A percentile compares a stretch with the other conserved stretches of the same genome.
phyloP scores from a whole-genome alignment of 1,284 basidiomycete genomes.

The Ganoderma leucocontextum region DNA sequence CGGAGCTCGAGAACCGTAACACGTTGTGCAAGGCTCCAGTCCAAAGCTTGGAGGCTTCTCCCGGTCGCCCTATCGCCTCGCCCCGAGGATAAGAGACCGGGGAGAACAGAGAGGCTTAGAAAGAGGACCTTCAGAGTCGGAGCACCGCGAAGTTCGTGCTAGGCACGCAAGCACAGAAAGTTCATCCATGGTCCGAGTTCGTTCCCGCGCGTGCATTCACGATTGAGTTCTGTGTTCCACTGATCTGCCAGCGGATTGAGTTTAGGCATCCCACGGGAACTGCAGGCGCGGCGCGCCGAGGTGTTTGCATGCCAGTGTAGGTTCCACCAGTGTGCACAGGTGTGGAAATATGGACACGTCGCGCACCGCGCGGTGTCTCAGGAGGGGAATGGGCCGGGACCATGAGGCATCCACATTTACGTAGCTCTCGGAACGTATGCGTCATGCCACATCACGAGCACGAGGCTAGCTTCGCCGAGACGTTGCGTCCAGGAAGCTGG shows the following conservation, averaged over 20 bases:
- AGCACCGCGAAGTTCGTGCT: neutral
- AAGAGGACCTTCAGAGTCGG: neutral
- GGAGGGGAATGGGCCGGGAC: neutral
- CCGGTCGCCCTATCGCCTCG: slow-evolving; percentile 9
- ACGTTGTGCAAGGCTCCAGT: slow-evolving; percentile 1
- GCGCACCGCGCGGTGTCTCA: neutral
- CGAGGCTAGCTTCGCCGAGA: slow-evolving; percentile 10
- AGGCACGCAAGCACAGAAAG: neutral
- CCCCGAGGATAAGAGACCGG: neutral
- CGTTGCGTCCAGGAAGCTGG: neutral
- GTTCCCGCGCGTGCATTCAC: neutral
- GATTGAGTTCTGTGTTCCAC: neutral
- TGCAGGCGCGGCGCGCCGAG: neutral
- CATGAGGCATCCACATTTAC: slow-evolving; percentile 1
- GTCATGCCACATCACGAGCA: slow-evolving; percentile 1
- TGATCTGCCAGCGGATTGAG: neutral
- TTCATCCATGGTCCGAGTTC: neutral
- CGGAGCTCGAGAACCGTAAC: neutral
- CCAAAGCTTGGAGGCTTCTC: neutral
- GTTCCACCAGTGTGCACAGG: slow-evolving; percentile 1
- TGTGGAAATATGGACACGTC: neutral
- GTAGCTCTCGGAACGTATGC: neutral
- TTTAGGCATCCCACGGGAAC: neutral
- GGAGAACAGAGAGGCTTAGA: neutral
- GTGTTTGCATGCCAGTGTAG: neutral